These are phyloP conservation scores for Escovopsis sp. DNA, from an alignment of 2,329 filamentous ascomycete genomes.

Conservation along the genomic window DNA sequence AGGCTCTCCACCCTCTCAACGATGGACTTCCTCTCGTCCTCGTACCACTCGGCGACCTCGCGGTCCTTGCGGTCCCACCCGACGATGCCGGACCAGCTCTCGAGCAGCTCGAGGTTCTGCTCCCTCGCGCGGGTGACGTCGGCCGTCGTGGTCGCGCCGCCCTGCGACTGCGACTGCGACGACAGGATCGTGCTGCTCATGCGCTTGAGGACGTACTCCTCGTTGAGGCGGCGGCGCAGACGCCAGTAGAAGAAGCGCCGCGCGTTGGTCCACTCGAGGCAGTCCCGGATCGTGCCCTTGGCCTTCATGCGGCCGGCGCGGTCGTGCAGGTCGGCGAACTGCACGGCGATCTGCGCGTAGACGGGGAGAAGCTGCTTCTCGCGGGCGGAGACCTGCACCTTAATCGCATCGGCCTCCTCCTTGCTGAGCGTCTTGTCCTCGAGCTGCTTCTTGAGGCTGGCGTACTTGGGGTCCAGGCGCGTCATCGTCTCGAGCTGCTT, in stretches of 20 bases:
- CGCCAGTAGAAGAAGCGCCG: slow-evolving; percentile 99
- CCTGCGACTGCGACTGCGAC: slow-evolving; percentile 12
- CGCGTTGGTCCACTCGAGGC: slow-evolving; percentile 73
- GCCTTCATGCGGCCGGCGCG: slow-evolving; percentile 95
- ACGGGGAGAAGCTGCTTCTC: slow-evolving; percentile 84
- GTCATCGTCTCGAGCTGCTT: slow-evolving; percentile 97
- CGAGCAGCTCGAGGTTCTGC: slow-evolving; percentile 57
- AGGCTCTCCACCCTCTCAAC: slow-evolving; percentile 71
- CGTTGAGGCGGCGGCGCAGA: slow-evolving; percentile 86
- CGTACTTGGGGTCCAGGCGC: slow-evolving; percentile 74
- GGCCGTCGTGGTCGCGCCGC: slow-evolving; percentile 13
- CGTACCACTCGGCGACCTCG: slow-evolving; percentile 85
- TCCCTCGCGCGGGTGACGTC: slow-evolving; percentile 40
- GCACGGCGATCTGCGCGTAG: slow-evolving; percentile 87
- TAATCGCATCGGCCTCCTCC: slow-evolving; percentile 64
- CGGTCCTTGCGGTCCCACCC: slow-evolving; percentile 68
- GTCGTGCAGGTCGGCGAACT: slow-evolving; percentile 95
- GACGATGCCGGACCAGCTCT: slow-evolving; percentile 66
- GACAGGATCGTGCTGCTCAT: slow-evolving; percentile 39
- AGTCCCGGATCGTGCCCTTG: slow-evolving; percentile 80
- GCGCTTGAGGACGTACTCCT: slow-evolving; percentile 92
- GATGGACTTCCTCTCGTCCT: slow-evolving; percentile 77
- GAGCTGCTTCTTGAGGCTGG: slow-evolving; percentile 66
- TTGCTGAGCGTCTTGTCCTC: slow-evolving; percentile 45
- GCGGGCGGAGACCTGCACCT: slow-evolving; percentile 67